Evolutionary conservation across 768 basidiomycete species (phyloP).

Genomic region (Mycena maculata): DNA sequence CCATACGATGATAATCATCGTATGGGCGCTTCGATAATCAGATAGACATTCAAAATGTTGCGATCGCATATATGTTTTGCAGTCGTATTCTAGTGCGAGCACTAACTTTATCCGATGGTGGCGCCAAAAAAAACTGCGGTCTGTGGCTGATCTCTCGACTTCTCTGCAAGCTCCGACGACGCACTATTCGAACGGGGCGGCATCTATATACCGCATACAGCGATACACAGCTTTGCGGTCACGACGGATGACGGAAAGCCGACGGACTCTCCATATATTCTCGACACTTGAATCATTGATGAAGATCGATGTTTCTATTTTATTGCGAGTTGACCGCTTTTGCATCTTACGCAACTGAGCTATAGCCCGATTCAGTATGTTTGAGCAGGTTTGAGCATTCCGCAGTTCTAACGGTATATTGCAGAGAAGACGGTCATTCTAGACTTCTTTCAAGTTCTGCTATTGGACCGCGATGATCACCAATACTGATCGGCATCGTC

Average conservation of each 20-base stretch:
- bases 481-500: too few relatives aligned
- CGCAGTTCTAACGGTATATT: conserved; percentile 18
- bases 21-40: background rate
- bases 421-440: too few relatives aligned
- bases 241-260: conserved; percentile 26
- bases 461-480: too few relatives aligned
- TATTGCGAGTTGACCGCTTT: background rate
- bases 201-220: background rate
- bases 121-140: too few relatives aligned
- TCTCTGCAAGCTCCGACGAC: too few relatives aligned
- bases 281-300: conserved; percentile 6
- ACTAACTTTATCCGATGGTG: too few relatives aligned
- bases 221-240: background rate
- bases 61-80: background rate
- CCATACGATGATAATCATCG: background rate
- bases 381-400: conserved; percentile 4
- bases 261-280: conserved; percentile 19
- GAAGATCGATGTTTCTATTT: conserved; percentile 21
- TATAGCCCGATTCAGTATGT: conserved; percentile 3
- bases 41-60: background rate
- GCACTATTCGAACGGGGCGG: too few relatives aligned
- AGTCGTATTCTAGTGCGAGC: too few relatives aligned
- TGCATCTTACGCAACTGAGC: conserved; percentile 27
- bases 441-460: too few relatives aligned
- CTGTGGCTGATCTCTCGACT: too few relatives aligned